phyloP scores from a whole-genome alignment of 2,329 filamentous ascomycete species.

The Nemania serpens region DNA sequence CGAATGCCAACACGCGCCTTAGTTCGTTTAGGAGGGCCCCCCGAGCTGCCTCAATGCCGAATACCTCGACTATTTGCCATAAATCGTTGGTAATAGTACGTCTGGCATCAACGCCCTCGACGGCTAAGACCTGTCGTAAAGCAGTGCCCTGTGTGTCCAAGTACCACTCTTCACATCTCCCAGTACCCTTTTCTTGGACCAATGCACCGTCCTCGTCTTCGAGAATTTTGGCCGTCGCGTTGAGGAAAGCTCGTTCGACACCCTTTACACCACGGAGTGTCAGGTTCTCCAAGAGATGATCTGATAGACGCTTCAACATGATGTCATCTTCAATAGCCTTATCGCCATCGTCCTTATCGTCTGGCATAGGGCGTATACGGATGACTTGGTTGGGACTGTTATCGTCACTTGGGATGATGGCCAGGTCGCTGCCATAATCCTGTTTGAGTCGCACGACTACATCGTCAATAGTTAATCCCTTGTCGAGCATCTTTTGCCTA shows the following conservation, averaged over 20 bases:
- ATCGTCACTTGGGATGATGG: slow-evolving; percentile 96
- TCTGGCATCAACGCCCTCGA: slow-evolving; percentile 84
- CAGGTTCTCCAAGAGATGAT: slow-evolving; percentile 87
- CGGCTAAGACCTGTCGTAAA: slow-evolving; percentile 79
- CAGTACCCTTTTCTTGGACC: slow-evolving; percentile 73
- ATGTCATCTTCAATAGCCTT: slow-evolving; percentile 79
- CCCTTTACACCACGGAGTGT: slow-evolving; percentile 89
- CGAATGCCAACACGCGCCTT: slow-evolving; percentile 92
- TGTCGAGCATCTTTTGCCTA: slow-evolving; percentile 93
- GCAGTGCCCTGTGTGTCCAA: slow-evolving; percentile 93
- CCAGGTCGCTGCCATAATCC: slow-evolving; percentile 81
- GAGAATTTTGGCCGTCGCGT: slow-evolving; percentile 74
- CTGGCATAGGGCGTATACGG: slow-evolving; percentile 80
- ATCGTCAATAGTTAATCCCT: slow-evolving; percentile 87
- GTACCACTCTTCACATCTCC: slow-evolving; percentile 87
- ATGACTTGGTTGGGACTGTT: slow-evolving; percentile 96
- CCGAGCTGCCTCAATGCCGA: slow-evolving; percentile 94
- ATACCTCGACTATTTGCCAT: slow-evolving; percentile 90
- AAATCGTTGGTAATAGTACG: slow-evolving; percentile 95
- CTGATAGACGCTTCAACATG: slow-evolving; percentile 89
- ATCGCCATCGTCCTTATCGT: slow-evolving; percentile 70
- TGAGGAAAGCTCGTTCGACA: slow-evolving; percentile 91
- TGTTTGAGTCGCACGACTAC: slow-evolving; percentile 89
- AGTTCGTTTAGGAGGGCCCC: slow-evolving; percentile 85
- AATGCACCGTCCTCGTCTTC: slow-evolving; percentile 72